These are phyloP conservation scores for Lachnellula subtilissima DNA, from an alignment of 2,329 filamentous ascomycete species.

Conservation along the genomic window DNA sequence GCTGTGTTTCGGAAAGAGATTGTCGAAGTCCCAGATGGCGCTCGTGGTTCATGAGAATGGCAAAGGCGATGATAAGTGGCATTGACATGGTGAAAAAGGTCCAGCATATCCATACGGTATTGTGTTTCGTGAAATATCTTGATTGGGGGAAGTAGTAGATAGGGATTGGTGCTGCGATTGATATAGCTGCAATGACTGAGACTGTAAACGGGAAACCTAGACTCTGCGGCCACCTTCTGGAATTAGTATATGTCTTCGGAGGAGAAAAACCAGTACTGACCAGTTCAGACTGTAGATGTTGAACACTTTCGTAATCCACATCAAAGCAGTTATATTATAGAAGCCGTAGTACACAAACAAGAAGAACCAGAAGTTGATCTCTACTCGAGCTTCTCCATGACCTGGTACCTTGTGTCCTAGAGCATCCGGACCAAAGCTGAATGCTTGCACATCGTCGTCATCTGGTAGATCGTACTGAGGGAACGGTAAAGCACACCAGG, in stretches of 20 bases:
- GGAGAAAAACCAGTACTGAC: conserved; percentile 27
- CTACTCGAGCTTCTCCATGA: conserved; percentile 58
- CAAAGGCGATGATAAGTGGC: conserved; percentile 61
- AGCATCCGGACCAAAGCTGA: conserved; percentile 4
- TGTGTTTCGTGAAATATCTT: conserved; percentile 53
- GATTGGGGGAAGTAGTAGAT: conserved; percentile 52
- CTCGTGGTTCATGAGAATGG: conserved; percentile 59
- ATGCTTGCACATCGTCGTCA: conserved; percentile 35
- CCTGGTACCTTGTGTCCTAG: conserved; percentile 47
- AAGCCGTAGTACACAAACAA: conserved; percentile 65
- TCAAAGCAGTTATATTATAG: conserved; percentile 61
- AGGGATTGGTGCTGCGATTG: conserved; percentile 54
- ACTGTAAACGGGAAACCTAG: conserved; percentile 62
- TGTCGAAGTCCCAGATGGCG: conserved; percentile 58
- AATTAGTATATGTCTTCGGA: background rate
- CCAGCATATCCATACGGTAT: conserved; percentile 65
- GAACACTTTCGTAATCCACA: conserved; percentile 69
- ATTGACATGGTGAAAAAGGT: conserved; percentile 67
- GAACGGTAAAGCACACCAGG: conserved; percentile 62
- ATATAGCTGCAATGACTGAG: conserved; percentile 55
- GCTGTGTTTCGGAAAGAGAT: conserved; percentile 60
- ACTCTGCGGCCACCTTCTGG: conserved; percentile 53
- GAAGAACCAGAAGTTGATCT: conserved; percentile 69
- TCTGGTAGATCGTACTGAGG: conserved; percentile 54
- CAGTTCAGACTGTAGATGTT: conserved; percentile 68